Percentiles rank a stretch among this genome's conserved stretches.
phyloP scores from a whole-genome alignment of 768 basidiomycete species.

The Amanita subjunquillea region DNA sequence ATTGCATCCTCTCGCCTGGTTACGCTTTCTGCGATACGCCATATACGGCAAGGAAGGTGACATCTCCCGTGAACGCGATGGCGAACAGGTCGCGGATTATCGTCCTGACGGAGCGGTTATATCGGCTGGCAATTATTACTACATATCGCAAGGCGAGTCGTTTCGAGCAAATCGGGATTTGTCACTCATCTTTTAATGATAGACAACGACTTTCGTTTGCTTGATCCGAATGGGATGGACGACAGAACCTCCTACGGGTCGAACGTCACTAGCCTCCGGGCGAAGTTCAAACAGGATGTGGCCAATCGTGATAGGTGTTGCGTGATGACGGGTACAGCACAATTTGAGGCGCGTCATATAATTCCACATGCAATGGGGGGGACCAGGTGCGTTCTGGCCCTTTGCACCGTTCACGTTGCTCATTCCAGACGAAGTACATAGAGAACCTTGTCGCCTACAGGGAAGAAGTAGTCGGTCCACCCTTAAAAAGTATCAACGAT shows the following conservation, averaged over 20 bases:
- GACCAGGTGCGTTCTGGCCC: constrained; percentile 3
- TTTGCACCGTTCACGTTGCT: neutral
- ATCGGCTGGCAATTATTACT: constrained; percentile 5
- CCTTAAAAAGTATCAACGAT: constrained; percentile 4
- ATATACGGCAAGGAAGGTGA: constrained; percentile 7
- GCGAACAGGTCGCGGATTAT: constrained; percentile 1
- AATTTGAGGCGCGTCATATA: constrained; percentile 4
- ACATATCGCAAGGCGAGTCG: constrained; percentile 3
- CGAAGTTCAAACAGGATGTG: neutral
- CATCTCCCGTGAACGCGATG: constrained; percentile 3
- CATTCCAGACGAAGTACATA: constrained; percentile 7
- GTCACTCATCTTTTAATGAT: neutral
- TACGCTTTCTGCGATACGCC: constrained; percentile 4
- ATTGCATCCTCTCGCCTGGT: constrained; percentile 5
- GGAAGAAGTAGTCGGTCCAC: constrained; percentile 1
- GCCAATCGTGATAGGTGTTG: constrained; percentile 2
- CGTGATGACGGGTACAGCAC: constrained; percentile 3
- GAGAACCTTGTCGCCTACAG: constrained; percentile 3
- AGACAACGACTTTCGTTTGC: neutral
- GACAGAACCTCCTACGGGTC: constrained; percentile 11
- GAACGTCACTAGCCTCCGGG: constrained; percentile 4
- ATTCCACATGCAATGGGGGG: constrained; percentile 7
- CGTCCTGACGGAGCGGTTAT: neutral
- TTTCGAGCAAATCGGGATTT: neutral
- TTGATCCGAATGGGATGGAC: constrained; percentile 9